phyloP scores from a whole-genome alignment of 768 basidiomycete species.

The Exidia glandulosa region DNA sequence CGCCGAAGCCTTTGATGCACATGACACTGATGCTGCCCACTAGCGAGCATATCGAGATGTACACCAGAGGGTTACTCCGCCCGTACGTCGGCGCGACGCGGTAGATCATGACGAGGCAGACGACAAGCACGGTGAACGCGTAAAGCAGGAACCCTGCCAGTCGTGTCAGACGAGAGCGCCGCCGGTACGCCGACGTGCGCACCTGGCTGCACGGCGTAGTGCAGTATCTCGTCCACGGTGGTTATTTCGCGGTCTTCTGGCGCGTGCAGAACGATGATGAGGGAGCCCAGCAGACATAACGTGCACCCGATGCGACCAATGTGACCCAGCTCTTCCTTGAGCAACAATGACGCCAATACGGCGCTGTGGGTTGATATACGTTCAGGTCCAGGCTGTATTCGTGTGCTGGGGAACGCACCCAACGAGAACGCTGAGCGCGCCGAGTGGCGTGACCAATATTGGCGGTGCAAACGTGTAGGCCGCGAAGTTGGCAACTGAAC shows the following conservation, averaged over 20 bases:
- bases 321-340: conserved; percentile 89
- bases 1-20: conserved; percentile 97
- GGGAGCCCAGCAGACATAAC: conserved; percentile 72
- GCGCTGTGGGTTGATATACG: conserved; percentile 43
- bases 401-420: conserved; percentile 46
- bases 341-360: conserved; percentile 82
- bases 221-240: conserved; percentile 88
- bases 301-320: conserved; percentile 82
- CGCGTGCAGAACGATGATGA: conserved; percentile 93
- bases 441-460: conserved; percentile 96
- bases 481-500: conserved; percentile 56
- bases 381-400: neutral
- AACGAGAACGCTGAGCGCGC: conserved; percentile 89
- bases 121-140: conserved; percentile 72
- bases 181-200: conserved; percentile 12
- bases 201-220: conserved; percentile 93
- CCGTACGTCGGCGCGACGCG: conserved; percentile 75
- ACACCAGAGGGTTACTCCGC: conserved; percentile 78
- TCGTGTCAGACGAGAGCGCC: neutral
- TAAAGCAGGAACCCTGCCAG: conserved; percentile 78
- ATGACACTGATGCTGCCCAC: conserved; percentile 97
- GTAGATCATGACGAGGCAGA: conserved; percentile 82
- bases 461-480: conserved; percentile 97
- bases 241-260: conserved; percentile 89
- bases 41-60: conserved; percentile 92